Conservation (phyloP, 2,329 filamentous ascomycete genomes). For the Claviceps humidiphila region DNA sequence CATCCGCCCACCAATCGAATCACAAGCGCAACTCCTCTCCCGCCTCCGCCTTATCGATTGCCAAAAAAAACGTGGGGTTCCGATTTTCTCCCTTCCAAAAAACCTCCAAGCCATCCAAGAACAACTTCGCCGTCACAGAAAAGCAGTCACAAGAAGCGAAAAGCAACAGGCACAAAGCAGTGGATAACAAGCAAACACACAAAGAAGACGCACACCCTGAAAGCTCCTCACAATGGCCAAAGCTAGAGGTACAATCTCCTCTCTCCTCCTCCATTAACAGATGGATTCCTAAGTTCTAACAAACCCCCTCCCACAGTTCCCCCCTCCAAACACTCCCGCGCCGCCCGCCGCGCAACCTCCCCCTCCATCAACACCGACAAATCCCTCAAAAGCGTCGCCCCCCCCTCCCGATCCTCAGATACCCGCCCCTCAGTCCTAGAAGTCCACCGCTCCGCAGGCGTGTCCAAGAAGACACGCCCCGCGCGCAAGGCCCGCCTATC, state of each 20-base stretch:
- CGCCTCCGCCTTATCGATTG: not conserved
- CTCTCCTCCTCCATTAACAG: not conserved
- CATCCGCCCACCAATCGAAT: no score
- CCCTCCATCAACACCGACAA: slow-evolving; percentile 60
- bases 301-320: slow-evolving; percentile 23
- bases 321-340: slow-evolving; percentile 57
- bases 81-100: no score
- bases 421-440: slow-evolving; percentile 53
- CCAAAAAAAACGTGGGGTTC: not conserved
- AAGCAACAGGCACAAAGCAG: not conserved
- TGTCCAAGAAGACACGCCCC: slow-evolving; percentile 52
- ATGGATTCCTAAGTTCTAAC: not conserved
- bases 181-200: not conserved
- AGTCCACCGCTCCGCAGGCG: slow-evolving; percentile 52
- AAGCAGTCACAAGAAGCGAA: not conserved
- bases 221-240: slow-evolving; percentile 8
- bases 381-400: slow-evolving; percentile 47
- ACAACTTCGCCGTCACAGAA: not conserved
- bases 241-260: slow-evolving; percentile 2
- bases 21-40: not conserved
- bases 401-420: slow-evolving; percentile 16
- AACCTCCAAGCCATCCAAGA: no score
- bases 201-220: not conserved
- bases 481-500: slow-evolving; percentile 41
- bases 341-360: slow-evolving; percentile 58